phyloP scores from a whole-genome alignment of 2,329 filamentous ascomycete genomes.

The Zymoseptoria tritici region DNA sequence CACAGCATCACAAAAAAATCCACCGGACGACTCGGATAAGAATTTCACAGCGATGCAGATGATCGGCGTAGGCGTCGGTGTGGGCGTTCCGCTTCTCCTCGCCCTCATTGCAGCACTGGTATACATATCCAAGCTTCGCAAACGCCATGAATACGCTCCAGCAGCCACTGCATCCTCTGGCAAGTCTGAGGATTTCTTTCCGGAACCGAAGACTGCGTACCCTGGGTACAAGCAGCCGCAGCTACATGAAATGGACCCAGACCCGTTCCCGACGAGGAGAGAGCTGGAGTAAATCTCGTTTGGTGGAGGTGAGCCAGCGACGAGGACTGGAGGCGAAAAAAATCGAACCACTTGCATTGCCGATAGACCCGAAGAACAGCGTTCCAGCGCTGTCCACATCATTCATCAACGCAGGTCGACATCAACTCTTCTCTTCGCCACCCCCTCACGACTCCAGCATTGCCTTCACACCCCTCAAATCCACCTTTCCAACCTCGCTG shows the following conservation, averaged over 20 bases:
- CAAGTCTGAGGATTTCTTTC: not conserved
- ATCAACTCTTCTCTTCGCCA: not conserved
- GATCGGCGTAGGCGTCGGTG: slow-evolving; percentile 8
- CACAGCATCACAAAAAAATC: not conserved
- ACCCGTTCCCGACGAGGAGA: not conserved
- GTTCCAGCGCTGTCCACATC: no score
- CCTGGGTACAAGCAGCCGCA: not conserved
- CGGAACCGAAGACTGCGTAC: not conserved
- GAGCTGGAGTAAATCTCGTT: not conserved
- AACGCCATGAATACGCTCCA: not conserved
- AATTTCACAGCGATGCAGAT: slow-evolving; percentile 5
- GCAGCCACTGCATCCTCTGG: not conserved
- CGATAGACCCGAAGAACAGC: no score
- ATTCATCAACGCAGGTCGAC: not conserved
- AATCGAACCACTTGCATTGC: no score
- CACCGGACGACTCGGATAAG: not conserved
- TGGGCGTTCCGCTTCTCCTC: slow-evolving; percentile 8
- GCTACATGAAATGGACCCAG: not conserved
- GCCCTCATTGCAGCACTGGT: not conserved
- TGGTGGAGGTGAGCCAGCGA: not conserved
- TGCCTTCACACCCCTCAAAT: not conserved
- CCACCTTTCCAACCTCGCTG: not conserved
- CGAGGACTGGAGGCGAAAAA: not conserved
- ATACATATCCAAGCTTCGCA: not conserved
- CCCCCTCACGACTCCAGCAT: not conserved